Conservation (phyloP, 768 basidiomycete species). For the Podaxis pistillaris region DNA sequence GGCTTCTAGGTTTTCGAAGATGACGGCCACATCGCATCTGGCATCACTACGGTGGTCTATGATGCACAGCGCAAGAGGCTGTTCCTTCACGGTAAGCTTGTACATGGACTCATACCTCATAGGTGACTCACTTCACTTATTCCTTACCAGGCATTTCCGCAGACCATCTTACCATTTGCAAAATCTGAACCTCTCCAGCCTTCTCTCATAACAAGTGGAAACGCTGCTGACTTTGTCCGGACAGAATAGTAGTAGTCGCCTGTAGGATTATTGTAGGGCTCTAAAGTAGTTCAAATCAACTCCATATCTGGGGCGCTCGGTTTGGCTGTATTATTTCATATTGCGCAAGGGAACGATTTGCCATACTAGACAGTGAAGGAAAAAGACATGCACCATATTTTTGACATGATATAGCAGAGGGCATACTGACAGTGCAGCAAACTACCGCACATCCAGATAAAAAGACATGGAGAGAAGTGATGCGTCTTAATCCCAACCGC, state of each 20-base stretch:
- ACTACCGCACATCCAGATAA: conserved; percentile 17
- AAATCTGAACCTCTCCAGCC: conserved; percentile 17
- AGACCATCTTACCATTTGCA: conserved; percentile 30
- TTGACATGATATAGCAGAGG: conserved; percentile 21
- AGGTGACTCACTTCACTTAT: not conserved
- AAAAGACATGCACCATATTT: conserved; percentile 25
- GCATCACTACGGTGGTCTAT: conserved; percentile 55
- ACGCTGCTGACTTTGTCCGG: not conserved
- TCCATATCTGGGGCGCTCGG: not conserved
- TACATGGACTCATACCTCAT: not conserved
- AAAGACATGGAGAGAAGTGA: conserved; percentile 2
- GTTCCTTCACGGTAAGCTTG: conserved; percentile 56
- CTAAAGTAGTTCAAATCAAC: not conserved
- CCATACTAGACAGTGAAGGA: conserved; percentile 6
- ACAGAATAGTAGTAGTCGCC: not conserved
- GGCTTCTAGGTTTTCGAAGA: conserved; percentile 61
- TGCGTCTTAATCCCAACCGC: conserved; percentile 38
- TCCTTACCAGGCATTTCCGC: conserved; percentile 26
- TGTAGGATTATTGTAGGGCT: not conserved
- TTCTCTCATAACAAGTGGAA: not conserved
- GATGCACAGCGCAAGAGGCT: conserved; percentile 48
- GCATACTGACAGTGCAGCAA: conserved; percentile 18
- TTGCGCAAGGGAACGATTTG: conserved; percentile 8
- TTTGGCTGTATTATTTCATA: not conserved
- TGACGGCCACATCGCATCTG: conserved; percentile 54